Evolutionary conservation across 192 early-diverging fungal species (phyloP).

Genomic region (Mortierella hygrophila): DNA sequence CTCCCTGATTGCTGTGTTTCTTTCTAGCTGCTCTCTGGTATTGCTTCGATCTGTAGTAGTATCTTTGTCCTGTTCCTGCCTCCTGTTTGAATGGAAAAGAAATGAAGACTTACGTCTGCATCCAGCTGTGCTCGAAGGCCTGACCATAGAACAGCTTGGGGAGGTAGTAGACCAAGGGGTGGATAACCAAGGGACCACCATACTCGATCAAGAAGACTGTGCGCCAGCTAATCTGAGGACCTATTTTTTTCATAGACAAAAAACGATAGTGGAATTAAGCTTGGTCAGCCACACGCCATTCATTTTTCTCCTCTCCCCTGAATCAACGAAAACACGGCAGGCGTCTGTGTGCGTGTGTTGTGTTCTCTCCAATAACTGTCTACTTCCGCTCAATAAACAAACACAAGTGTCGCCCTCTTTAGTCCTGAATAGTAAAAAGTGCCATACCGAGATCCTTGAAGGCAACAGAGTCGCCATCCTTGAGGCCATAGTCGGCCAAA

Average conservation of each 20-base stretch:
- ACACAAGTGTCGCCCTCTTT: neutral
- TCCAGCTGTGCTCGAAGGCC: slow-evolving; percentile 72
- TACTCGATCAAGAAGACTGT: slow-evolving; percentile 95
- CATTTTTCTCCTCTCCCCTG: neutral
- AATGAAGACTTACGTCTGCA: slow-evolving; percentile 66
- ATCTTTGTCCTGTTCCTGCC: neutral
- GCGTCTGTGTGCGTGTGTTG: neutral
- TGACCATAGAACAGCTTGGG: slow-evolving; percentile 75
- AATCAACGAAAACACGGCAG: neutral
- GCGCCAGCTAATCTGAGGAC: slow-evolving; percentile 92
- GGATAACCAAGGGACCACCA: slow-evolving; percentile 86
- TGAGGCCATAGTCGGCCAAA: slow-evolving; percentile 71
- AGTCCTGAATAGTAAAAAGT: neutral
- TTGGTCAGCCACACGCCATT: slow-evolving; percentile 2
- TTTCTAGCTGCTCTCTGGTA: neutral
- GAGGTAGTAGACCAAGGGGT: slow-evolving; percentile 86
- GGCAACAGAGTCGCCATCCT: slow-evolving; percentile 66
- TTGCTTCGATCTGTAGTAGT: too few relatives aligned
- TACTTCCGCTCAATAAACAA: neutral
- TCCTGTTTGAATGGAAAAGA: neutral
- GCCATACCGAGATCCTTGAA: slow-evolving; percentile 74
- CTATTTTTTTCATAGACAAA: slow-evolving; percentile 21
- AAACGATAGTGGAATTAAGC: neutral
- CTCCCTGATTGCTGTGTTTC: neutral
- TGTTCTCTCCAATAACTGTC: neutral